Evolutionary conservation across 148 eudicot species (phyloP), one percentile per base, ranked within the genome.

Genomic region (Cornus suecica): DNA sequence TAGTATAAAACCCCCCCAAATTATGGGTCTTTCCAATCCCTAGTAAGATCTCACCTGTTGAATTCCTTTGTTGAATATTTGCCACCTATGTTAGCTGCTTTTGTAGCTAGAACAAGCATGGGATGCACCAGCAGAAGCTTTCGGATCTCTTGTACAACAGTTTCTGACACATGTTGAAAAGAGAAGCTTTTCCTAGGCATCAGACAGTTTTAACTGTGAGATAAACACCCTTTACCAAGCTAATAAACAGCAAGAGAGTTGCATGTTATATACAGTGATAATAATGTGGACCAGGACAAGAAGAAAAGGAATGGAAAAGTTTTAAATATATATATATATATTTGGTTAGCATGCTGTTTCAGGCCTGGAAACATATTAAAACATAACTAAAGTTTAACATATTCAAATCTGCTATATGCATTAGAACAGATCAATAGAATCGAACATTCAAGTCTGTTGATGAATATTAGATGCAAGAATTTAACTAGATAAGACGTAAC

Each of bases 71-170:
- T 66, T 65, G 71, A 69, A 69, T 70, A 78, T 70, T 81, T 90
- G 63, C 85, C 89, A 28, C 79, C 87, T 60, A 88, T 84, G 60
- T 76, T 84, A 41, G 89, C 81, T 65, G 91, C 79, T 78, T 92
- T 94, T 60, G 98, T 79, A 74, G 90, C 91, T 78, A 94, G 83
- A 76, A 94, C 91, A 87, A 94, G 80, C 94, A 94, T 81, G 74
- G 97, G 97, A 78, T 94, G 90, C 80, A 79, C 71, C 80, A 71
- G 74, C 77, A 90, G 76, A 82, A 87, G 75, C 73, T 80, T 86
- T 77, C 80, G 88, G 34, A 92, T 79, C 81, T 92, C 98, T 32
- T 78, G 85, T 77, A 94, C 97, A 54, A 89, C 82, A 66, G 86
- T 85, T 83, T 90, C 94, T 24, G 83, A 78, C 71, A 92, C 86